A percentile compares a stretch with the other conserved stretches of the same genome.
Evolutionary conservation across 148 eudicot genomes (phyloP).

Genomic region (Amaranthus cruentus): DNA sequence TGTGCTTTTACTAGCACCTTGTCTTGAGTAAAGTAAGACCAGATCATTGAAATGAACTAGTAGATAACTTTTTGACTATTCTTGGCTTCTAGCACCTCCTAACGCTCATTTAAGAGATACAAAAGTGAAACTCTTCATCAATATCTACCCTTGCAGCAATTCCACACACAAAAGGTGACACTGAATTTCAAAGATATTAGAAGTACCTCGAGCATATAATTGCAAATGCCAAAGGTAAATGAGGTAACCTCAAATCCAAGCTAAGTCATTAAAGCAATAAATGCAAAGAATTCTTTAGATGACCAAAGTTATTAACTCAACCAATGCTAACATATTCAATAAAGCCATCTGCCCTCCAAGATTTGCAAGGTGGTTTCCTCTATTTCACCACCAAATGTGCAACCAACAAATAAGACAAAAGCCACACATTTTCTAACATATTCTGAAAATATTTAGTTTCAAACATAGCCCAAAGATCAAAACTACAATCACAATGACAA

Average conservation of each 20-base stretch:
- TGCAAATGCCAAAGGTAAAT: neutral
- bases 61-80: too few species aligned
- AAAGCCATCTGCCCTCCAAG: neutral
- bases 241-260: neutral
- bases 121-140: neutral
- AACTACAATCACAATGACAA: neutral
- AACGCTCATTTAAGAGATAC: neutral
- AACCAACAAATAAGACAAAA: neutral
- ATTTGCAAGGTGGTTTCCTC: neutral
- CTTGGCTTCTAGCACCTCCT: too few species aligned
- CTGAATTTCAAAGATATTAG: neutral
- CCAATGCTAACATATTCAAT: neutral
- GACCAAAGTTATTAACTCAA: neutral
- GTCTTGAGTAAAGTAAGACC: too few species aligned
- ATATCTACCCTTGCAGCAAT: neutral
- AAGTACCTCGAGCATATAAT: neutral
- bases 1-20: too few species aligned
- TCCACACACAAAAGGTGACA: neutral
- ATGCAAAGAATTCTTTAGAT: neutral
- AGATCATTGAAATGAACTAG: too few species aligned
- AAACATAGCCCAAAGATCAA: neutral
- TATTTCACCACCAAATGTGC: neutral
- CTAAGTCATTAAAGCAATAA: neutral
- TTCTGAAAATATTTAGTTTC: neutral
- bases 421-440: neutral